Conservation (phyloP, 768 basidiomycete species). For the Mycena vulgaris region DNA sequence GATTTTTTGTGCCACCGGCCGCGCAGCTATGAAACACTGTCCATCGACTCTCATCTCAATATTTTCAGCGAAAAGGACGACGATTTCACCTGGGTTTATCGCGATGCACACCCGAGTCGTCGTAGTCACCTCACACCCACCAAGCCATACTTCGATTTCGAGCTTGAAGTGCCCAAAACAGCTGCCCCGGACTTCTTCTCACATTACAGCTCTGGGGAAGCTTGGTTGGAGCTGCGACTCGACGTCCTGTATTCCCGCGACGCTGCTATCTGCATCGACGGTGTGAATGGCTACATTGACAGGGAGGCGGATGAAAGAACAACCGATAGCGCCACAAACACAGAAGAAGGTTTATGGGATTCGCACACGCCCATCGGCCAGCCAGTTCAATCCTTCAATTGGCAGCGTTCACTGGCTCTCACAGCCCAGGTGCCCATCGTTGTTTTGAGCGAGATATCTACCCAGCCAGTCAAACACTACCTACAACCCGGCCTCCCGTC, state of each 20-base stretch:
- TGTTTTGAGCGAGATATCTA: not conserved
- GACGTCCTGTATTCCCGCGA: slow-evolving; percentile 16
- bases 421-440: slow-evolving; percentile 1
- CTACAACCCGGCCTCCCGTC: slow-evolving; percentile 7
- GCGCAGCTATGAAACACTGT: not conserved
- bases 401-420: not conserved
- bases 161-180: not conserved
- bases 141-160: slow-evolving; percentile 20
- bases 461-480: slow-evolving; percentile 20
- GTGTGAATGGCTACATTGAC: not conserved
- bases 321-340: not conserved
- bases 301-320: not conserved
- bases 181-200: slow-evolving; percentile 13
- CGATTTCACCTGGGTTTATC: not conserved
- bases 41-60: not conserved
- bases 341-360: slow-evolving; percentile 30
- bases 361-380: slow-evolving; percentile 4
- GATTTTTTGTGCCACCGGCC: no score
- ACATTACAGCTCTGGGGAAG: slow-evolving; percentile 9
- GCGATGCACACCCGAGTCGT: no score
- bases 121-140: not conserved
- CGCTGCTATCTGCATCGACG: slow-evolving; percentile 6
- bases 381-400: not conserved
- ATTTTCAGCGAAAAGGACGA: slow-evolving; percentile 7
- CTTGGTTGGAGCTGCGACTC: not conserved